phyloP scores from a whole-genome alignment of 352 stramenopile species.

The Elongisporangium anandrum region DNA sequence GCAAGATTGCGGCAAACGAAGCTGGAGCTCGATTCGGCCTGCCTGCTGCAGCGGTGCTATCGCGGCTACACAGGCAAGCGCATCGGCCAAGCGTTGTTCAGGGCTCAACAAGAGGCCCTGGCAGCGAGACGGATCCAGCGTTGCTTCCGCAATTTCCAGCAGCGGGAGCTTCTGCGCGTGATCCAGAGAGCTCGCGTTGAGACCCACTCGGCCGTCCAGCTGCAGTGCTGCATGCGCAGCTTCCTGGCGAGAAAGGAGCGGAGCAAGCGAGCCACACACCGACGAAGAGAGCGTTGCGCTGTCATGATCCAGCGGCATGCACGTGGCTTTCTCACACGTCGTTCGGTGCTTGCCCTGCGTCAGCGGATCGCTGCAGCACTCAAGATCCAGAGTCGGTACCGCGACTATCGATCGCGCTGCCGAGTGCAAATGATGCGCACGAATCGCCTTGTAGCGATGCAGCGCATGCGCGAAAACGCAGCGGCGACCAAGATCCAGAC shows the following conservation, averaged over 20 bases:
- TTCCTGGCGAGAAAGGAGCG: slow-evolving; percentile 50
- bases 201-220: slow-evolving; percentile 34
- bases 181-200: slow-evolving; percentile 69
- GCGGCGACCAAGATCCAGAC: slow-evolving; percentile 53
- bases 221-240: slow-evolving; percentile 56
- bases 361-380: slow-evolving; percentile 36
- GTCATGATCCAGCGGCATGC: slow-evolving; percentile 45
- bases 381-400: slow-evolving; percentile 51
- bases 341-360: slow-evolving; percentile 16
- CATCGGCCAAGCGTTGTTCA: slow-evolving; percentile 54
- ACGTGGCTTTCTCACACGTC: slow-evolving; percentile 44
- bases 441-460: slow-evolving; percentile 27
- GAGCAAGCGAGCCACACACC: slow-evolving; percentile 10
- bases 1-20: slow-evolving; percentile 21
- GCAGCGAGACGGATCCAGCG: slow-evolving; percentile 62
- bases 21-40: slow-evolving; percentile 41
- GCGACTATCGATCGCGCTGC: slow-evolving; percentile 30
- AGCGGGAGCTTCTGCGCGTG: slow-evolving; percentile 42
- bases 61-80: slow-evolving; percentile 76
- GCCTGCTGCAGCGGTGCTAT: slow-evolving; percentile 68
- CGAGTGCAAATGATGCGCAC: slow-evolving; percentile 29
- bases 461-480: slow-evolving; percentile 14
- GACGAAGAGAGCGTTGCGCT: slow-evolving; percentile 16
- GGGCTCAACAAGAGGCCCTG: slow-evolving; percentile 50
- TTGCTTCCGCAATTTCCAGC: slow-evolving; percentile 59